phyloP scores from a whole-genome alignment of 139 green algal genomes.

The Deuterostichococcus epilithicus region DNA sequence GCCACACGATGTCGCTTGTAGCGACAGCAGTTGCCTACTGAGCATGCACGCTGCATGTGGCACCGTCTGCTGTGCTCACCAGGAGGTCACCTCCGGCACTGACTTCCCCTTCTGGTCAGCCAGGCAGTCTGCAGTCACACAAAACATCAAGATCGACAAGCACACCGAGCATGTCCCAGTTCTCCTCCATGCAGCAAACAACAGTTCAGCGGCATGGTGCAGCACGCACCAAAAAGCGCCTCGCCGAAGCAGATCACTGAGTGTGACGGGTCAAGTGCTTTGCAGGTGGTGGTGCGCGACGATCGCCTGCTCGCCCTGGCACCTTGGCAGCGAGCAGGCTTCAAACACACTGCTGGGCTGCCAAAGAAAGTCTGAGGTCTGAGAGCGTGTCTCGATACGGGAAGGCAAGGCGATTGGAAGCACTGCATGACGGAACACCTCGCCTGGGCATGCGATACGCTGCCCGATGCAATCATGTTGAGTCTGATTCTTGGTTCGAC shows the following conservation, averaged over 20 bases:
- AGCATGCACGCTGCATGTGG: neutral
- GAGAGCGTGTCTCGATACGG: no score
- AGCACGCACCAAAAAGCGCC: conserved; percentile 57
- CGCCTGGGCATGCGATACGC: no score
- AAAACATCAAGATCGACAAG: no score
- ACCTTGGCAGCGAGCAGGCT: neutral
- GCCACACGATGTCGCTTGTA: no score
- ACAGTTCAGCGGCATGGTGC: neutral
- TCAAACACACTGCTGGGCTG: neutral
- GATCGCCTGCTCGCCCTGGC: neutral
- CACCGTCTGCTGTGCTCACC: conserved; percentile 23
- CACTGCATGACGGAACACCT: no score
- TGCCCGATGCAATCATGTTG: no score
- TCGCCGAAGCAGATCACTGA: conserved; percentile 59
- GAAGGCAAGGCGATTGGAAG: no score
- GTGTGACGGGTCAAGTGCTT: neutral
- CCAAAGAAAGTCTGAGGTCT: neutral
- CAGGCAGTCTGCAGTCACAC: conserved; percentile 72
- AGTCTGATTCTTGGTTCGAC: no score
- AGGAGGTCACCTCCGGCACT: conserved; percentile 66
- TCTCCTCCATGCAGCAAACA: neutral
- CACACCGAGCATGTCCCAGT: neutral
- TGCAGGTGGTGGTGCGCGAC: neutral
- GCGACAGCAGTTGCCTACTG: neutral
- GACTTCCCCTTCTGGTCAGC: conserved; percentile 70